These are phyloP conservation scores for Magnolia sinica DNA, from an alignment of 164 flowering plant genomes.

Conservation along the genomic window DNA sequence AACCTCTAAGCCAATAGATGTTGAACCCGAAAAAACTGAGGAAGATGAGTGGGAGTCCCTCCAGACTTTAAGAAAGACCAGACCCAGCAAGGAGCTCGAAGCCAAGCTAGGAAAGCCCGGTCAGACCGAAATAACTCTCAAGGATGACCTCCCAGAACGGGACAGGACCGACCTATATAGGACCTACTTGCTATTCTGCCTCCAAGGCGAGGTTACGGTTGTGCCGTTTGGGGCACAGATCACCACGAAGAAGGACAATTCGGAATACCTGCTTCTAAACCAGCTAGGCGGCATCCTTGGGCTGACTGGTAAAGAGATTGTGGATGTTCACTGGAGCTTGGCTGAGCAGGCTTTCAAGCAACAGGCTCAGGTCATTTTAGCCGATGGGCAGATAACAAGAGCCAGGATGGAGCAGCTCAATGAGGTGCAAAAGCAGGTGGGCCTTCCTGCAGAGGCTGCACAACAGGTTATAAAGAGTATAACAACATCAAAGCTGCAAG, in stretches of 20 bases:
- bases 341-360: conserved; percentile 88
- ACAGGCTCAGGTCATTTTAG: conserved; percentile 90
- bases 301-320: conserved; percentile 55
- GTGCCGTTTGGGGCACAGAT: conserved; percentile 70
- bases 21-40: conserved; percentile 25
- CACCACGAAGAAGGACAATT: conserved; percentile 65
- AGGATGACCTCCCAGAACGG: conserved; percentile 76
- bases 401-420: conserved; percentile 67
- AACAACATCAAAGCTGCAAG: conserved; percentile 77
- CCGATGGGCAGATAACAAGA: conserved; percentile 91
- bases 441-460: conserved; percentile 71
- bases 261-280: conserved; percentile 61
- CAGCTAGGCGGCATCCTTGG: conserved; percentile 85
- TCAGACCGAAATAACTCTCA: conserved; percentile 84
- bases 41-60: conserved; percentile 78
- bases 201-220: conserved; percentile 65
- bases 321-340: conserved; percentile 64
- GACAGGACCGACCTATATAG: conserved; percentile 79
- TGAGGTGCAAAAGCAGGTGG: conserved; percentile 76
- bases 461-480: conserved; percentile 82
- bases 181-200: conserved; percentile 70
- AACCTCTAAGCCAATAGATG: conserved; percentile 39
- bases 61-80: conserved; percentile 60
- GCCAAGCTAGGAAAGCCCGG: conserved; percentile 51
- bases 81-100: conserved; percentile 49